These are phyloP conservation scores for Helotiales sp. DNA, from an alignment of 2,329 filamentous ascomycete species.

Conservation along the genomic window DNA sequence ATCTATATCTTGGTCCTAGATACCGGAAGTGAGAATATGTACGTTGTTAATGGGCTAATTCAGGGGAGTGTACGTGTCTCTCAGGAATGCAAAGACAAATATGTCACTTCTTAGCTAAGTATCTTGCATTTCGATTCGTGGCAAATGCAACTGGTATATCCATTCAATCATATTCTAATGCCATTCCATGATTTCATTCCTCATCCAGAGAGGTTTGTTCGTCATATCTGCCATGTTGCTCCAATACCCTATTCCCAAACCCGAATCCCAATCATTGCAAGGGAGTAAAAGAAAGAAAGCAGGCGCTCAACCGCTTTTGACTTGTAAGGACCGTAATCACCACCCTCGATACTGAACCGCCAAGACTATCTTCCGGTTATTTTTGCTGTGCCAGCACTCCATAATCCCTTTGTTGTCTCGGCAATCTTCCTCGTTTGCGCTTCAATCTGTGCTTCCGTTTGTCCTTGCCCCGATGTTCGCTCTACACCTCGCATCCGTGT, in stretches of 20 bases:
- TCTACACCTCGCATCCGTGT: constrained; percentile 31
- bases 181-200: constrained; percentile 3
- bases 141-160: background rate
- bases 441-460: constrained; percentile 36
- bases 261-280: background rate
- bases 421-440: constrained; percentile 53
- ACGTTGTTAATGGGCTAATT: no score
- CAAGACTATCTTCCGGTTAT: constrained; percentile 23
- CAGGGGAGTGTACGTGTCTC: no score
- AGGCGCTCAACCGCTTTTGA: constrained; percentile 1
- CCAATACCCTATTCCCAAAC: background rate
- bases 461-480: constrained; percentile 33
- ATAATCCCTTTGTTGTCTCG: constrained; percentile 65
- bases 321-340: constrained; percentile 7
- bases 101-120: no score
- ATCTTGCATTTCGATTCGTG: no score
- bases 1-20: no score
- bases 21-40: no score
- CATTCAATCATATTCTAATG: constrained; percentile 4
- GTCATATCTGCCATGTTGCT: background rate
- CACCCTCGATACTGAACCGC: background rate
- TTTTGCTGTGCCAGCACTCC: constrained; percentile 40
- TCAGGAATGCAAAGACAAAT: no score
- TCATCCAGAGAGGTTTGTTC: background rate
- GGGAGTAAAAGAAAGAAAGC: background rate